phyloP scores from a whole-genome alignment of 1,284 basidiomycete species.

The Trichosporon coremiiforme region DNA sequence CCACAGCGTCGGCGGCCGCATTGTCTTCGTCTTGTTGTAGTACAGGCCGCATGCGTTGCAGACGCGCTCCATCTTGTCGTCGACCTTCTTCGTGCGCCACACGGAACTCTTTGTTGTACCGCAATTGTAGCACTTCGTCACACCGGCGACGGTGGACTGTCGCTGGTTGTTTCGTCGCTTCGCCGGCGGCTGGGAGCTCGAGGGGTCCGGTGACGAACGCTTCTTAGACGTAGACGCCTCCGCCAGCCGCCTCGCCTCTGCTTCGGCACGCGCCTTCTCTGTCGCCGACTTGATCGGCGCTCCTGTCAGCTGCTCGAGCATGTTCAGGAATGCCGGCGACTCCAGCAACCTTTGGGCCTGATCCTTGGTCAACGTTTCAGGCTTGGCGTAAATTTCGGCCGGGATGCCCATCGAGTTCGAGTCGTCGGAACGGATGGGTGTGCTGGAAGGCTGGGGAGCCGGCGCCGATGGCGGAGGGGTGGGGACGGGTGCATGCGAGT shows the following conservation, averaged over 20 bases:
- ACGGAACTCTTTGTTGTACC: slow-evolving; percentile 49
- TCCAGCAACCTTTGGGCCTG: slow-evolving; percentile 45
- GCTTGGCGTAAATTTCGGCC: slow-evolving; percentile 22
- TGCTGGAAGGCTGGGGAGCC: slow-evolving; percentile 8
- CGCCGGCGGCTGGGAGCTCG: not conserved
- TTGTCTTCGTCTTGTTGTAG: slow-evolving; percentile 50
- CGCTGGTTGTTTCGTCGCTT: not conserved
- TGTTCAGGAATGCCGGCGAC: slow-evolving; percentile 44
- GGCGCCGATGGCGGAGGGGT: not conserved
- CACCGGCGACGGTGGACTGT: not conserved
- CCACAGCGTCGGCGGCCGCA: slow-evolving; percentile 52
- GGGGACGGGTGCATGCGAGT: not conserved
- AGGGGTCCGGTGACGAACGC: not conserved
- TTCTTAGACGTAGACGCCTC: slow-evolving; percentile 19
- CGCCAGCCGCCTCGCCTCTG: not conserved
- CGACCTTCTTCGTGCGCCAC: slow-evolving; percentile 51
- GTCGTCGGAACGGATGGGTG: slow-evolving; percentile 6
- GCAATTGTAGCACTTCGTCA: slow-evolving; percentile 49
- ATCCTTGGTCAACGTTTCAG: slow-evolving; percentile 46
- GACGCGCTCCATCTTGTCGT: slow-evolving; percentile 44
- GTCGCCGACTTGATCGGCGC: slow-evolving; percentile 20
- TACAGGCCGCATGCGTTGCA: slow-evolving; percentile 57
- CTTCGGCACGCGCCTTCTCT: not conserved
- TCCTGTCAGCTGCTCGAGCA: slow-evolving; percentile 44
- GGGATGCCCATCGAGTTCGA: slow-evolving; percentile 7